Base-by-base conservation (phyloP, 495 filamentous ascomycete species). In the Aspergillus leporis region DNA sequence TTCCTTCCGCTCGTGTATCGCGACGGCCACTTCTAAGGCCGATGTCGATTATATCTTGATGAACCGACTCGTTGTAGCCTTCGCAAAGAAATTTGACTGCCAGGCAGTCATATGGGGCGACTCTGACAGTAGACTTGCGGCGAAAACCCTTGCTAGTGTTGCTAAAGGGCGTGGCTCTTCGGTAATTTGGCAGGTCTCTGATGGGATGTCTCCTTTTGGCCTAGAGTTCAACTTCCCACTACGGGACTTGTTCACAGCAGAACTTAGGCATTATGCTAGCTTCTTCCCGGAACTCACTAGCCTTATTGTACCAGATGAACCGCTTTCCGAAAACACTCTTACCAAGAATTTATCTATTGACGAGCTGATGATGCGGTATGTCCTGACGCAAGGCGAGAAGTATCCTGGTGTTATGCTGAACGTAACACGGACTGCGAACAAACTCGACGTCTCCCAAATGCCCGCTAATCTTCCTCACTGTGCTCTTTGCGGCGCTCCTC, bases 321-420 rank as follows among this genome's bases (percentile, higher is more conserved):
- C 67, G 51, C 66, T 61, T 16, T 74, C 72, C 12, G 78, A 79
- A 7, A 93, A 87, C 53, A 60, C 68, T 7, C 69, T 78, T 13
- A 79, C 72, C 4, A 78, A 77, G 67, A 86, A 90, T 61, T 81
- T 89, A 19, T 95, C 90, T 13, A 96, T 98, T 62, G 93, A 98
- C 64, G 87, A 90, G 59, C 82, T 98, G 48, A 92, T 98, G 87
- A 73, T 78, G 48, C 86, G 92, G 45, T 98, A 96, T 67, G 94
- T 98, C 65, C 81, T 83, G 51, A 90, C 87, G 6, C 92, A 96
- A 23, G 95, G 97, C 69, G 82, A 84, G 56, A 90, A 88, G 50
- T 98, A 93, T 70, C 93, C 93, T 10, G 90, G 87, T 55, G 90
- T 98, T 25, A 94, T 98, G 61, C 86, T 91, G 16, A 98, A 98